Evolutionary conservation across 164 flowering plant genomes (phyloP).

Genomic region (Saururus chinensis): DNA sequence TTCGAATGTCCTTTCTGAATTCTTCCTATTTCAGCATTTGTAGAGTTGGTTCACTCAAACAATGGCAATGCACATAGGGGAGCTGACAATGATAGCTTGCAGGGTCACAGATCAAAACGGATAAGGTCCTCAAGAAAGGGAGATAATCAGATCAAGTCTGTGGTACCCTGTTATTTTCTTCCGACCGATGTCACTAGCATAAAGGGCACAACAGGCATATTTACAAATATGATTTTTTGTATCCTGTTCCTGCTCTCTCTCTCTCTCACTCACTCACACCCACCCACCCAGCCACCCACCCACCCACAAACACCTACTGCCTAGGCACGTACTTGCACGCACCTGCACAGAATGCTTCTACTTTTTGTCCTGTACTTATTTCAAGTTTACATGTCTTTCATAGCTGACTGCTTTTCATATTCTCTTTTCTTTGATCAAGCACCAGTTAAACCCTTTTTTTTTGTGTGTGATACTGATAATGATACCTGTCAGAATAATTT

Average conservation of each 20-base stretch:
- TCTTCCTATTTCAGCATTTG: constrained; percentile 44
- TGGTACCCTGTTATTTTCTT: constrained; percentile 74
- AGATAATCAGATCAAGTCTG: constrained; percentile 38
- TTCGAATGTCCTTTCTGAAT: background rate
- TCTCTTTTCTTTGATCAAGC: too few species aligned
- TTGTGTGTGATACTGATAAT: too few species aligned
- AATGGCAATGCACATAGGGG: constrained; percentile 78
- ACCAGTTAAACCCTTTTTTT: too few species aligned
- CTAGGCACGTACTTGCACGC: too few species aligned
- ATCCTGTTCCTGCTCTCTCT: constrained; percentile 36
- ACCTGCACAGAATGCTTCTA: too few species aligned
- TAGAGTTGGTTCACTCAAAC: constrained; percentile 75
- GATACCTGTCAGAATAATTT: too few species aligned
- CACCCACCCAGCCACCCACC: background rate
- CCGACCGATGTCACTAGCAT: constrained; percentile 70
- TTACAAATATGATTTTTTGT: constrained; percentile 80
- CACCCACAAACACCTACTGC: background rate
- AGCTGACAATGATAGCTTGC: constrained; percentile 24
- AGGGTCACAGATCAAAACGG: constrained; percentile 28
- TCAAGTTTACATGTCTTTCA: too few species aligned
- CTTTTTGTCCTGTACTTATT: too few species aligned
- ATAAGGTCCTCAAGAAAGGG: constrained; percentile 33
- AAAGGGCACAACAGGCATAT: constrained; percentile 53
- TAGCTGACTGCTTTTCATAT: too few species aligned
- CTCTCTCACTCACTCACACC: background rate